Evolutionary conservation across 2,329 filamentous ascomycete species (phyloP).

Genomic region (Diaporthe ampelina): DNA sequence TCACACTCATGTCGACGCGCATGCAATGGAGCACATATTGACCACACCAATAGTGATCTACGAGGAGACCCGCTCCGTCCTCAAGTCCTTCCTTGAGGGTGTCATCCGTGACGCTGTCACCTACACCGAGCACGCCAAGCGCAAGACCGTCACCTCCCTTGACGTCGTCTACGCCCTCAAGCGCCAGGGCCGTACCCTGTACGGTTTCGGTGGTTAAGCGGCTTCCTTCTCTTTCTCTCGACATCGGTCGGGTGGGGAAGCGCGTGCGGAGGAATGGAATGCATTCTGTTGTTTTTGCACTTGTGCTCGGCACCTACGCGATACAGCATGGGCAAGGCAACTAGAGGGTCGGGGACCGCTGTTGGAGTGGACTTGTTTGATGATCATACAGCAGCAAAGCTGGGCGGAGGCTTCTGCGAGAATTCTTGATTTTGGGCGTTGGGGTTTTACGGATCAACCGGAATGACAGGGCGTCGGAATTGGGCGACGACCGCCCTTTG

Average conservation of each 20-base stretch:
- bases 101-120: constrained; percentile 85
- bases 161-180: constrained; percentile 75
- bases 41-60: constrained; percentile 74
- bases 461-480: constrained; percentile 44
- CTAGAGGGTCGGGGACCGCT: constrained; percentile 30
- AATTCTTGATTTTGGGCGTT: constrained; percentile 46
- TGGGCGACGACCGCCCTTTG: constrained; percentile 43
- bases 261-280: constrained; percentile 27
- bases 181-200: constrained; percentile 76
- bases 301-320: constrained; percentile 10
- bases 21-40: constrained; percentile 28
- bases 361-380: constrained; percentile 34
- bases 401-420: constrained; percentile 33
- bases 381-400: constrained; percentile 36
- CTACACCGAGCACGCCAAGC: constrained; percentile 87
- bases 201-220: constrained; percentile 76
- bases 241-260: constrained; percentile 3
- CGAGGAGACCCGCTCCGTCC: constrained; percentile 85
- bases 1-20: constrained; percentile 42
- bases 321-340: constrained; percentile 35
- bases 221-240: not conserved
- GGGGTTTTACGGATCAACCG: constrained; percentile 44
- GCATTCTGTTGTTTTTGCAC: constrained; percentile 35
- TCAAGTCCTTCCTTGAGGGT: constrained; percentile 87
- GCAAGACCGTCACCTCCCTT: constrained; percentile 78